A percentile compares a stretch with the other conserved stretches of the same genome.
Conservation (phyloP, 2,329 filamentous ascomycete genomes). For the Apiospora aurea region DNA sequence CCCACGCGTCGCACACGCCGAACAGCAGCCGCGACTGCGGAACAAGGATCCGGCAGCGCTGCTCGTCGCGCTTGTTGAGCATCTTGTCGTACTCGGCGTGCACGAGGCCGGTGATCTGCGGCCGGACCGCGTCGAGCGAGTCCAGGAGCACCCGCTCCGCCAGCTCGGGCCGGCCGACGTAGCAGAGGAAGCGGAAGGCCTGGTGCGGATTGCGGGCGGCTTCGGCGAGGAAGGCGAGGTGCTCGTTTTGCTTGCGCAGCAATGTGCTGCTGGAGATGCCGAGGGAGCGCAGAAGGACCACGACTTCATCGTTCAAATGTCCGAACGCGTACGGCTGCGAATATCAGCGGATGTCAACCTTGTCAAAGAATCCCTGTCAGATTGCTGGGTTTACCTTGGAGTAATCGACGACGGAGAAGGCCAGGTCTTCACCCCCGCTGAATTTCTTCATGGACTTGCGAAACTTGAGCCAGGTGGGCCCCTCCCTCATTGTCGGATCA, state of each 20-base stretch:
- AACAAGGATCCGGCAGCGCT: constrained; percentile 46
- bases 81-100: constrained; percentile 44
- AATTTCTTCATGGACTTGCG: constrained; percentile 51
- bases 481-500: constrained; percentile 40
- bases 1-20: constrained; percentile 47
- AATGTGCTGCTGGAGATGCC: constrained; percentile 43
- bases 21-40: constrained; percentile 48
- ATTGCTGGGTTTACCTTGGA: constrained; percentile 43
- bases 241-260: constrained; percentile 44
- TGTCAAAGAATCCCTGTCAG: not conserved
- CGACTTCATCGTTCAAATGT: constrained; percentile 49
- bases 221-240: constrained; percentile 43
- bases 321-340: constrained; percentile 48
- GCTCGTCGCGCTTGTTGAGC: constrained; percentile 43
- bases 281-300: constrained; percentile 47
- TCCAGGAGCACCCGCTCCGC: constrained; percentile 48
- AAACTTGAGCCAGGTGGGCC: constrained; percentile 36
- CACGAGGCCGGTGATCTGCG: constrained; percentile 39
- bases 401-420: constrained; percentile 48
- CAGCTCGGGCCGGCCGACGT: constrained; percentile 41
- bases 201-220: constrained; percentile 38
- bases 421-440: constrained; percentile 44
- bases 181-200: constrained; percentile 47
- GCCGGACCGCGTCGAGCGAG: constrained; percentile 42
- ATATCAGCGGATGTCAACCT: not conserved